Base-by-base conservation (phyloP, 371 early-diverging fungal species). In the Cokeromyces recurvatus region DNA sequence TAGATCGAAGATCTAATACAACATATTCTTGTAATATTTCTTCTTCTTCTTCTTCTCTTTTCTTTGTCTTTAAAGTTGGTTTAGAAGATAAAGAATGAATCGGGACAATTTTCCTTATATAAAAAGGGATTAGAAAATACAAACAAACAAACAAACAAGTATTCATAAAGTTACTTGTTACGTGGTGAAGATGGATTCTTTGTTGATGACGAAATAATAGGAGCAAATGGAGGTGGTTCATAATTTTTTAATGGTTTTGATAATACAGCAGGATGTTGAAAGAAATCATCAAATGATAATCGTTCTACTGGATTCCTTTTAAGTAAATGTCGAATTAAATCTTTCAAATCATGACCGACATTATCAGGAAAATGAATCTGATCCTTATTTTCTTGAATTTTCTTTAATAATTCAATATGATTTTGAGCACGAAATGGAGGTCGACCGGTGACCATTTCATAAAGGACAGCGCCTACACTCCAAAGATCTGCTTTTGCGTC, bases 401-500 rank as follows among this genome's bases (percentile, higher is more conserved):
- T 87, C 22, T 86, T 74, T 32, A 95, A 62, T 38, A 97, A 67
- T 42, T 95, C 97, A 10, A 94, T 76, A 52, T 96, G 94, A 61
- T 95, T 96, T 38, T 79, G 82, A 2, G 97, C 99, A 36, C 89
- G 76, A 64, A 91, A 98, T 0, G 97, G 95, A 12, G 94, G 92
- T 38, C 81, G 74, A 1, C 98, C 94, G 1, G 88, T 81, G 39
- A 89, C 67, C 85, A 95, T 89, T 64, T 98, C 98, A 61, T 91
- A 97, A 0, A 94, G 59, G 3, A 98, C 92, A 7, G 94, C 89
- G 2, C 99, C 99, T 7, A 98, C 84, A 48, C 92, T 91, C 99
- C 99, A 98, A 20, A 98, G 62, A 64, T 98, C 99, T 0, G 94
- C 95, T 57, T 87, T 89, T 16, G 94, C 92, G 34, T 92, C 92